A percentile compares a stretch with the other conserved stretches of the same genome.
Evolutionary conservation across 306 rosid species (phyloP).

Genomic region (Hippophae rhamnoides): DNA sequence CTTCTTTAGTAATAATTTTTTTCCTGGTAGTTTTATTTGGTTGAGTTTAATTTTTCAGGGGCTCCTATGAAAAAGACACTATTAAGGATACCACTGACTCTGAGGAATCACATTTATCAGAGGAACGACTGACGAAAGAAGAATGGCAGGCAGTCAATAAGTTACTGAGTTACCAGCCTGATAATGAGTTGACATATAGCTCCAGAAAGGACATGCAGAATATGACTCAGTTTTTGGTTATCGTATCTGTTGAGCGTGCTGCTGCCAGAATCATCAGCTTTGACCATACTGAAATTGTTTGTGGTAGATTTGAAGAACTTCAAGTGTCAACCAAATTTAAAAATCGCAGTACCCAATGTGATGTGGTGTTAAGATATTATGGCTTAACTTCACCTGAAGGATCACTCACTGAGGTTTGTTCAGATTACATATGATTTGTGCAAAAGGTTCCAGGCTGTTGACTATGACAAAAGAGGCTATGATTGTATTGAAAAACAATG

Average conservation of each 20-base stretch:
- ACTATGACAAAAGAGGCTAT: background rate
- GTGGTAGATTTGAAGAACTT: conserved; percentile 89
- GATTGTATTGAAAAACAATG: background rate
- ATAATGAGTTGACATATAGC: conserved; percentile 45
- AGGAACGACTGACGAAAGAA: conserved; percentile 72
- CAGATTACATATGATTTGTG: conserved; percentile 9
- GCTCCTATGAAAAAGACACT: conserved; percentile 37
- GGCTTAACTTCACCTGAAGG: conserved; percentile 95
- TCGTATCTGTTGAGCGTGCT: conserved; percentile 72
- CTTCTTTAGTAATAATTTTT: conserved; percentile 2
- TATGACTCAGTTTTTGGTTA: conserved; percentile 59
- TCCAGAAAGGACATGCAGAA: conserved; percentile 63
- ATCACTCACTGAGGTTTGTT: conserved; percentile 87
- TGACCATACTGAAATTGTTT: conserved; percentile 70
- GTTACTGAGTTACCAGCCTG: conserved; percentile 75
- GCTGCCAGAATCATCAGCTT: conserved; percentile 74
- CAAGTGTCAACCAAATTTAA: conserved; percentile 74
- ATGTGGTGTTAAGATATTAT: conserved; percentile 66
- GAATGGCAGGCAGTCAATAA: conserved; percentile 95
- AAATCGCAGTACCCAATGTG: conserved; percentile 77
- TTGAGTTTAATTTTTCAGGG: conserved; percentile 32
- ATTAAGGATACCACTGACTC: conserved; percentile 39
- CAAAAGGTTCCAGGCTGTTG: conserved; percentile 16
- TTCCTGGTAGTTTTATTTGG: conserved; percentile 7
- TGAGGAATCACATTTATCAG: conserved; percentile 42